phyloP scores from a whole-genome alignment of 1,284 basidiomycete species.

The Sporisorium iseilematis-ciliati region DNA sequence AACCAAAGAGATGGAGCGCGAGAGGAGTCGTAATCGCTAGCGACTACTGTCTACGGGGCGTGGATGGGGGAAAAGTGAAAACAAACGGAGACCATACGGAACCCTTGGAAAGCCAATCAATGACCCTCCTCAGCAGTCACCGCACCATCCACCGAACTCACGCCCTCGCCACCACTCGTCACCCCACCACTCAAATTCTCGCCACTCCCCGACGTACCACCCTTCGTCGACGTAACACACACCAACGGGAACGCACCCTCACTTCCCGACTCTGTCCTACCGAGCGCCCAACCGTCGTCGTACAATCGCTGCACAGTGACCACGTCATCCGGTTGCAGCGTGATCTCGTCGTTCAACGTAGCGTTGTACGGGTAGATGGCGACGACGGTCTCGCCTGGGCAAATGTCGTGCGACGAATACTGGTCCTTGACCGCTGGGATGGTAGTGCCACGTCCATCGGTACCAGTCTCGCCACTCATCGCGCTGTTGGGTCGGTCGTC shows the following conservation, averaged over 20 bases:
- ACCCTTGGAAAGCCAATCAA: background rate
- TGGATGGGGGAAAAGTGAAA: background rate
- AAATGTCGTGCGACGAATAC: slow-evolving; percentile 64
- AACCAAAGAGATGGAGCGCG: background rate
- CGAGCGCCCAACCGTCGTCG: slow-evolving; percentile 66
- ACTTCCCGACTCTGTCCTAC: slow-evolving; percentile 44
- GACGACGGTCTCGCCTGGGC: slow-evolving; percentile 60
- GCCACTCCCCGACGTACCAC: slow-evolving; percentile 49
- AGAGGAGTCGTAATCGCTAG: background rate
- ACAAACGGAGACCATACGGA: background rate
- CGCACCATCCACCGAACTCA: slow-evolving; percentile 53
- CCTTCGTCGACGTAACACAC: slow-evolving; percentile 61
- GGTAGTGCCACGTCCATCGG: slow-evolving; percentile 61
- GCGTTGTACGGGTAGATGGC: slow-evolving; percentile 67
- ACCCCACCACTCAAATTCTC: slow-evolving; percentile 53
- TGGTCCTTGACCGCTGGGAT: slow-evolving; percentile 62
- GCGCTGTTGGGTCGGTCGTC: slow-evolving; percentile 52
- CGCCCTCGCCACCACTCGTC: slow-evolving; percentile 44
- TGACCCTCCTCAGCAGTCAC: slow-evolving; percentile 62
- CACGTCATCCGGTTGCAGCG: slow-evolving; percentile 59
- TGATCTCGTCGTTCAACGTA: slow-evolving; percentile 64
- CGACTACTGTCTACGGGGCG: slow-evolving; percentile 7
- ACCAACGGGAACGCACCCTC: slow-evolving; percentile 65
- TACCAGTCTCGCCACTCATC: slow-evolving; percentile 54
- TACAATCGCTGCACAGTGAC: slow-evolving; percentile 60